phyloP scores from a whole-genome alignment of 192 early-diverging fungal species.

The Coemansia sp. region DNA sequence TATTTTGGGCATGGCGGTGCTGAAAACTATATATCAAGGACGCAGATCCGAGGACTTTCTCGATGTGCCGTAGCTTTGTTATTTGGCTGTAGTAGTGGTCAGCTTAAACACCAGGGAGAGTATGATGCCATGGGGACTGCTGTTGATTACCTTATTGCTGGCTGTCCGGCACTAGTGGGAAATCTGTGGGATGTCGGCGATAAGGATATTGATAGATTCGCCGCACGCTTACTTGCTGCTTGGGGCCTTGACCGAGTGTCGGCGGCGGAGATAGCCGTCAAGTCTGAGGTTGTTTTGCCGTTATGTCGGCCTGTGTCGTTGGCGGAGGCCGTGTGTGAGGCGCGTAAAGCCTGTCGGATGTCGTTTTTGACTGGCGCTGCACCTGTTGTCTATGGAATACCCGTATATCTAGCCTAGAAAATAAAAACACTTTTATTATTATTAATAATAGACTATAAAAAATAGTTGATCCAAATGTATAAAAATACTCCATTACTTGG shows the following conservation, averaged over 20 bases:
- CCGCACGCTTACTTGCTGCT: constrained; percentile 62
- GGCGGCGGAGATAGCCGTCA: constrained; percentile 13
- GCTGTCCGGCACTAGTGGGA: constrained; percentile 82
- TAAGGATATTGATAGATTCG: constrained; percentile 90
- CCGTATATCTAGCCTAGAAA: constrained; percentile 45
- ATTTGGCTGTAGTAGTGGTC: constrained; percentile 94
- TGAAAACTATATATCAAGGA: constrained; percentile 74
- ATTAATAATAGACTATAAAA: neutral
- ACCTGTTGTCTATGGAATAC: constrained; percentile 92
- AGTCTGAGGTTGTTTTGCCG: neutral
- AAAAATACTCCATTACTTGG: constrained; percentile 71
- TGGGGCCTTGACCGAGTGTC: constrained; percentile 67
- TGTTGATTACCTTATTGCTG: constrained; percentile 81
- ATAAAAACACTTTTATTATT: neutral
- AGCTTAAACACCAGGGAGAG: constrained; percentile 70
- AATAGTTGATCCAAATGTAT: neutral
- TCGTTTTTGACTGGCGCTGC: constrained; percentile 89
- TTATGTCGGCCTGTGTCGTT: constrained; percentile 56
- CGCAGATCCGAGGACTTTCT: constrained; percentile 62
- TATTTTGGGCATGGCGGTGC: constrained; percentile 97
- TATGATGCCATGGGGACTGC: constrained; percentile 88
- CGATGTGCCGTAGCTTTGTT: constrained; percentile 79
- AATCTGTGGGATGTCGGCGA: constrained; percentile 99
- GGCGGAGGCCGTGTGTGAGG: constrained; percentile 69
- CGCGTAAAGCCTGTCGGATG: constrained; percentile 74